phyloP scores from a whole-genome alignment of 1,284 basidiomycete genomes.

The Hortiboletus rubellus region DNA sequence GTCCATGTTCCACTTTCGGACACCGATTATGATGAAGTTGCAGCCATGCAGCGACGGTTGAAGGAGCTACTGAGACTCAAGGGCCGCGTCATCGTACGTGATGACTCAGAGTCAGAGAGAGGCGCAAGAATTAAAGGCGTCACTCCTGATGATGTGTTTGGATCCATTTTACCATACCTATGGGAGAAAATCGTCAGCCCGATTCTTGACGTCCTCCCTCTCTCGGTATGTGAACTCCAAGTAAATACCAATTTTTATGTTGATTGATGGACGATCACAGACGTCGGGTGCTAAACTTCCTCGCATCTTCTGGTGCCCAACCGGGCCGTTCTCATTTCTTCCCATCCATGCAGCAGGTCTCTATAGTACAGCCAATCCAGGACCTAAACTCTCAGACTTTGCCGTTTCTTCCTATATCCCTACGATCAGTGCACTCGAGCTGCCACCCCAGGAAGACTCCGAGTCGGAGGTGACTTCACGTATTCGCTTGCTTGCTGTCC shows the following conservation, averaged over 20 bases:
- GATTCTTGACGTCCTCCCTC: constrained; percentile 1
- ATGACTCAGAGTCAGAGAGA: not conserved
- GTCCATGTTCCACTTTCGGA: constrained; percentile 2
- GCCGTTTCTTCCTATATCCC: constrained; percentile 16
- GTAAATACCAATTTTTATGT: not conserved
- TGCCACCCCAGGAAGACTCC: not conserved
- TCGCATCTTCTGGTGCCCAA: constrained; percentile 16
- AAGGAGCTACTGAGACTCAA: not conserved
- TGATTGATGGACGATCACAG: not conserved
- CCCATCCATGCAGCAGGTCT: constrained; percentile 20
- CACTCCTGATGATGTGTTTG: not conserved
- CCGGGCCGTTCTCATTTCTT: constrained; percentile 11
- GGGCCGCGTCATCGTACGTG: not conserved
- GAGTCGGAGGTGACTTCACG: not conserved
- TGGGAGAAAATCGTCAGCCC: constrained; percentile 9
- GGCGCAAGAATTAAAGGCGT: not conserved
- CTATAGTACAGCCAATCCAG: not conserved
- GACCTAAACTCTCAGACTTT: constrained; percentile 11
- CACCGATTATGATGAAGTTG: not conserved
- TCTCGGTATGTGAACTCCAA: constrained; percentile 4
- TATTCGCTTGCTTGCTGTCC: constrained; percentile 10
- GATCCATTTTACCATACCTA: not conserved
- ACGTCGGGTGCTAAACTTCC: not conserved
- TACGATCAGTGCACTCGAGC: constrained; percentile 5
- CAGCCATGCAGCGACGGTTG: not conserved